Evolutionary conservation across 108 stramenopile genomes (phyloP).

Genomic region (Aureococcus anophagefferens): DNA sequence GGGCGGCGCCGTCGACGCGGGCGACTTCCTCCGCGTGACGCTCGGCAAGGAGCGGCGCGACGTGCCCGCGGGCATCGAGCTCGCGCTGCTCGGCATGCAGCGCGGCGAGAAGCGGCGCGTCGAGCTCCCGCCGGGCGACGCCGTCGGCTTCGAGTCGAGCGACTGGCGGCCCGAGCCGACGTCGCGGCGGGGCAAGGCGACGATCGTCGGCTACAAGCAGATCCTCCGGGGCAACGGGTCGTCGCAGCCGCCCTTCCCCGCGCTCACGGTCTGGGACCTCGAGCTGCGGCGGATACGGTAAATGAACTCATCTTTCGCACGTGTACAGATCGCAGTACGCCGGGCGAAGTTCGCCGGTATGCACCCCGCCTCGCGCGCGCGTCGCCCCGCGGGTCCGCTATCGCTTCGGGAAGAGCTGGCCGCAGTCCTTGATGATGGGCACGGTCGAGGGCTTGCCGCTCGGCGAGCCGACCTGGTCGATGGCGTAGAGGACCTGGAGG

Average conservation of each 20-base stretch:
- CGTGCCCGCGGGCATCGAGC: constrained; percentile 46
- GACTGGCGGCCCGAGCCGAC: constrained; percentile 45
- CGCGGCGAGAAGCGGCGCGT: constrained; percentile 41
- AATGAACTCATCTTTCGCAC: too few species aligned
- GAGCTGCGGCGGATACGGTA: constrained; percentile 42
- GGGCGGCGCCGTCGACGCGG: constrained; percentile 10
- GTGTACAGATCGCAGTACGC: too few species aligned
- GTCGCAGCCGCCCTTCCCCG: constrained; percentile 43
- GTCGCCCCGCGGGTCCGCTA: too few species aligned
- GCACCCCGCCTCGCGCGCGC: too few species aligned
- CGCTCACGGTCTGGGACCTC: constrained; percentile 47
- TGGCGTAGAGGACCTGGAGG: constrained; percentile 13
- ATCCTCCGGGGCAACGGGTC: constrained; percentile 37
- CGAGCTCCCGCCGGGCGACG: constrained; percentile 29
- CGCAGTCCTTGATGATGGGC: constrained; percentile 25
- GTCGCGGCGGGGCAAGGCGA: constrained; percentile 29
- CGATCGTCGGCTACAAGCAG: constrained; percentile 33
- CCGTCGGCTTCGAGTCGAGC: constrained; percentile 41
- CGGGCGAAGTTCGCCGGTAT: too few species aligned
- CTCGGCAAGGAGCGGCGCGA: constrained; percentile 30
- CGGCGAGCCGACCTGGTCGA: constrained; percentile 19
- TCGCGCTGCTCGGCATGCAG: constrained; percentile 46
- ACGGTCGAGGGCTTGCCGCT: constrained; percentile 13
- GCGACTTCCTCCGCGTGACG: constrained; percentile 28
- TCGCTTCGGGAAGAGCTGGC: too few species aligned